Evolutionary conservation across 257 asterid species (phyloP), one percentile per base, ranked within the genome.

Genomic region (Fraxinus pennsylvanica): DNA sequence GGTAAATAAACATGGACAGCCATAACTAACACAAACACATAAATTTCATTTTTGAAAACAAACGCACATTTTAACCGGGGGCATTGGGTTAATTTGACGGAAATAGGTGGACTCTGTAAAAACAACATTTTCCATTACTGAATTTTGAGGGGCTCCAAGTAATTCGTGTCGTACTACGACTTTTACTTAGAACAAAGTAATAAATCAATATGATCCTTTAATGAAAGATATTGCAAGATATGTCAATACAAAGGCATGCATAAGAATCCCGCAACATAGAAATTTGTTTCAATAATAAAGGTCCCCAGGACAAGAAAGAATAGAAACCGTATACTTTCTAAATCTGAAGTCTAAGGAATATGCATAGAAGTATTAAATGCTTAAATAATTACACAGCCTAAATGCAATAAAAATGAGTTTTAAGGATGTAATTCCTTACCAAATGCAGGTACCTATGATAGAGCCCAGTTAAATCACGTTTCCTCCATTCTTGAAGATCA

Each of bases 401-500:
- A 47, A 47, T 10, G 57, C 4, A 12, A 43, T 43, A 43, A 43
- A 43, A 47, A 14, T 47, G 57, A 47, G n/a, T 13, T 45, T 43
- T 1, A 9, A 13, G n/a, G 57, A 36, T 45, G 47, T 17, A 32
- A 45, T 9, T 72, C 45, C 89, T 85, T 82, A 95, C 99, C 98
- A 89, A 43, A 54, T 74, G 93, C 81, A 86, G 90, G 89, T 85
- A 93, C 72, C 83, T 84, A 91, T 83, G 96, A 76, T 95, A 93
- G 70, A 87, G 74, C n/a, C 81, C 85, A 35, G 91, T 93, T 83
- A 95, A 73, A 73, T 88, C 86, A 70, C 27, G 87, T 68, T 69
- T 83, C 85, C 96, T 91, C 98, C 99, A 95, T 77, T 81, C 84
- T 68, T 78, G 86, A 81, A 95, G 97, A 86, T 95, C 94, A 66